A percentile compares a stretch with the other conserved stretches of the same genome.
phyloP scores from a whole-genome alignment of 2,329 filamentous ascomycete species.

The Cytospora schulzeri region DNA sequence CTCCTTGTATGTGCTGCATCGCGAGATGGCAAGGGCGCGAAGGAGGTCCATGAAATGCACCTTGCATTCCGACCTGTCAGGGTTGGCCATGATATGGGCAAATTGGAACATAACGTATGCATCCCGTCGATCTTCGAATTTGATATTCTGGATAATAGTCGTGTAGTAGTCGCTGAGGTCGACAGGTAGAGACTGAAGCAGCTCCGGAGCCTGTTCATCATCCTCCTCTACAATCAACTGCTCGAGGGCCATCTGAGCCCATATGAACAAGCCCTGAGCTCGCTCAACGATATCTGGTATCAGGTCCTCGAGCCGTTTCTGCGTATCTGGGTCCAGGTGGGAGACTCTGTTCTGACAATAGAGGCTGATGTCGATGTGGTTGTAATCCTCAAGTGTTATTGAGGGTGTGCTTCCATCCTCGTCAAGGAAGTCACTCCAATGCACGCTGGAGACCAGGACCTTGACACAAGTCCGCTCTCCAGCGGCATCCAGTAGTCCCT shows the following conservation, averaged over 20 bases:
- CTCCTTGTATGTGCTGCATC: background rate
- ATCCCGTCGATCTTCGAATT: background rate
- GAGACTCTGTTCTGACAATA: background rate
- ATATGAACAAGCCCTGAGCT: slow-evolving; percentile 1
- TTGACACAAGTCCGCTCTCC: background rate
- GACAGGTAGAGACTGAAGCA: background rate
- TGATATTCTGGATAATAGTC: background rate
- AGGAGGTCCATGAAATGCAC: background rate
- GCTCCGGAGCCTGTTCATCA: background rate
- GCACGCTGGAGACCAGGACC: slow-evolving; percentile 10
- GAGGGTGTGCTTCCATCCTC: background rate
- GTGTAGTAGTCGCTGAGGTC: slow-evolving; percentile 2
- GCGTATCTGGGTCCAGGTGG: background rate
- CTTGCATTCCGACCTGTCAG: background rate
- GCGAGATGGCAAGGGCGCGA: background rate
- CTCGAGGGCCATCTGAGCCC: background rate
- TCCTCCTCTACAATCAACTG: background rate
- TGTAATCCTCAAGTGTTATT: background rate
- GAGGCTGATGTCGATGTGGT: background rate
- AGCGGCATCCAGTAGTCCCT: background rate
- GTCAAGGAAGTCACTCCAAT: background rate
- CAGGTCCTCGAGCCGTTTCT: background rate
- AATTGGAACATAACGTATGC: slow-evolving; percentile 1
- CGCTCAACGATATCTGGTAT: background rate
- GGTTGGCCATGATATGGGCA: background rate